Evolutionary conservation across 2,329 filamentous ascomycete genomes (phyloP).

Genomic region (Fusarium sp.): DNA sequence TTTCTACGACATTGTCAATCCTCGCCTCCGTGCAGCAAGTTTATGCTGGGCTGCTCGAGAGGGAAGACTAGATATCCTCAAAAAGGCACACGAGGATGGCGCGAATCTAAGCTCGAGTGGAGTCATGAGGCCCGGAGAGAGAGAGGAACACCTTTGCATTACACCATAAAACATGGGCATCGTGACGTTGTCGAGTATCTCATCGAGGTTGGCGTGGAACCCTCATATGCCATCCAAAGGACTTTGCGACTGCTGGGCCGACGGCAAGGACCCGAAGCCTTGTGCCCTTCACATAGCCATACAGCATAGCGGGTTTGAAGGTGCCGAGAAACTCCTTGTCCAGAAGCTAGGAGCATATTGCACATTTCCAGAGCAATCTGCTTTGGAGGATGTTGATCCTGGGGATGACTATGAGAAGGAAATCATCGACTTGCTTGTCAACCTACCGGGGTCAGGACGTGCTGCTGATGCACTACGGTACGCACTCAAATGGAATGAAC

Average conservation of each 20-base stretch:
- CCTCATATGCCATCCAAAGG: constrained; percentile 7
- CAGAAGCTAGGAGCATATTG: constrained; percentile 22
- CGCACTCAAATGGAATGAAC: not conserved
- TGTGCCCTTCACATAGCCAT: constrained; percentile 27
- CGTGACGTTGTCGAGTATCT: constrained; percentile 24
- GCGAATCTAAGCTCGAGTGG: constrained; percentile 10
- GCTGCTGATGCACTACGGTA: constrained; percentile 1
- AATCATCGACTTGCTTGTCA: constrained; percentile 8
- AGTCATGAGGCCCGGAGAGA: not conserved
- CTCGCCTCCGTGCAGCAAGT: constrained; percentile 5
- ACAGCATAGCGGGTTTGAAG: not conserved
- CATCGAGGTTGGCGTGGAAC: constrained; percentile 8
- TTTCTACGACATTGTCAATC: constrained; percentile 21
- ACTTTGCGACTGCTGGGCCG: constrained; percentile 1
- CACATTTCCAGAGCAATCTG: not conserved
- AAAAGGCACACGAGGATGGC: constrained; percentile 12
- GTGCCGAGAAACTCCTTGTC: constrained; percentile 13
- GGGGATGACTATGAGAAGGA: not conserved
- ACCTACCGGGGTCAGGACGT: not conserved
- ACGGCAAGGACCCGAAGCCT: not conserved
- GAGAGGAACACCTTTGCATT: constrained; percentile 14
- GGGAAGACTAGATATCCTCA: constrained; percentile 15
- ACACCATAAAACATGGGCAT: constrained; percentile 23
- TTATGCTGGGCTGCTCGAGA: constrained; percentile 15
- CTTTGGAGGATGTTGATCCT: constrained; percentile 7